Base-by-base conservation (phyloP, 1,284 basidiomycete genomes). In the Fistulinella cinereoalba region DNA sequence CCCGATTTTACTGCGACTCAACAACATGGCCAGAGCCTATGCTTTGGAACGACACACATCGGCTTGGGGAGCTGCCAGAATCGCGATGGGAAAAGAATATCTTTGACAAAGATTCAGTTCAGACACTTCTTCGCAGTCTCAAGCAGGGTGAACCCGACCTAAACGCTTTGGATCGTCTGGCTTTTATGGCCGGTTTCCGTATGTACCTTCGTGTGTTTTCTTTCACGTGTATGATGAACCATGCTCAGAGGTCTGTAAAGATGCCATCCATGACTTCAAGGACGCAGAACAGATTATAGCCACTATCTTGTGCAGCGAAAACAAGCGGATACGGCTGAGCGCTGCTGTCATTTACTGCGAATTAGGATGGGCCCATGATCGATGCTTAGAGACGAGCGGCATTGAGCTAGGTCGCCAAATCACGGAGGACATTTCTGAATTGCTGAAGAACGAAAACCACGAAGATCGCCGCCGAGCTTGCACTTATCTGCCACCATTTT, bases 171-270 rank as follows among this genome's bases (percentile, higher is more conserved):
- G 60, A 67, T n/a, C 60, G 58, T 21, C 41, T 64, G 12, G 58
- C 64, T 1, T 65, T 67, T 47, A 60, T 67, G 55, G 61, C 64
- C 2, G 52, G 51, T 37, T 67, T 64, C 11, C 43, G 62, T 64
- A 23, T 16, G 60, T 37, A 34, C 10, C 1, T 15, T 34, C 13
- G 18, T 11, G 3, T 24, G 3, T 38, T 13, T 4, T 4, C 10
- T 4, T 33, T 25, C 4, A 18, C 18, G 6, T 34, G 36, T 10
- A 32, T 45, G 23, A 54, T 9, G 33, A 28, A 0, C 10, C 8
- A 24, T 19, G 3, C n/a, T 28, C 16, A 62, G 56, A 56, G 18
- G 33, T 33, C 1, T 51, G 57, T 28, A 60, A 64, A 27, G n/a
- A 39, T 0, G 43, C 43, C 1, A 57, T 55, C 18, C 10, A 7